These are phyloP conservation scores for Phytopythium boreale DNA, from an alignment of 352 stramenopile genomes.

Conservation along the genomic window DNA sequence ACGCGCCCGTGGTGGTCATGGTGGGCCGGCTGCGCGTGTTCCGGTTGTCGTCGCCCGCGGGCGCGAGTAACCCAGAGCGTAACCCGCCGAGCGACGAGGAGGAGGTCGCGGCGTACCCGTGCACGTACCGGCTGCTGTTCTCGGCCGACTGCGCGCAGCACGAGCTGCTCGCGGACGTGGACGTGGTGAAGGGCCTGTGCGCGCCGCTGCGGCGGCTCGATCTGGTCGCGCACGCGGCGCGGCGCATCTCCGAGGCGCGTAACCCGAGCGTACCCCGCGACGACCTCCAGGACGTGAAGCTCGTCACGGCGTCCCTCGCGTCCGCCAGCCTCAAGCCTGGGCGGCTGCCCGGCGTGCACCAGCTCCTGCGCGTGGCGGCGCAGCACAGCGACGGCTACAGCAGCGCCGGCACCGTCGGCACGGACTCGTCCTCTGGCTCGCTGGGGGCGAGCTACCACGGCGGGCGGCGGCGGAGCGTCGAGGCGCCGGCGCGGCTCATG, in stretches of 20 bases:
- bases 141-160: constrained; percentile 1
- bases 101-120: background rate
- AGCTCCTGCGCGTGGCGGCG: constrained; percentile 5
- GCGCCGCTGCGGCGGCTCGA: background rate
- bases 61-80: background rate
- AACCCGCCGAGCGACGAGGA: background rate
- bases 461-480: background rate
- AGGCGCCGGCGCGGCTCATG: background rate
- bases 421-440: background rate
- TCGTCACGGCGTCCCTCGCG: background rate
- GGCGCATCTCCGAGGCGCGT: background rate
- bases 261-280: background rate
- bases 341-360: background rate
- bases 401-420: background rate
- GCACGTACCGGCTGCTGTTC: constrained; percentile 4
- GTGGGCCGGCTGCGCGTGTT: background rate
- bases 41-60: no score
- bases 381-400: constrained; percentile 3
- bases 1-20: background rate
- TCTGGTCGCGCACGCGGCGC: background rate
- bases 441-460: background rate
- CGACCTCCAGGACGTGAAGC: background rate
- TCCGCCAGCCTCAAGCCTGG: background rate
- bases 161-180: constrained; percentile 2
- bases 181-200: background rate